These are phyloP conservation scores for Candida dubliniensis DNA, from an alignment of 1,139 yeast species.

Conservation along the genomic window DNA sequence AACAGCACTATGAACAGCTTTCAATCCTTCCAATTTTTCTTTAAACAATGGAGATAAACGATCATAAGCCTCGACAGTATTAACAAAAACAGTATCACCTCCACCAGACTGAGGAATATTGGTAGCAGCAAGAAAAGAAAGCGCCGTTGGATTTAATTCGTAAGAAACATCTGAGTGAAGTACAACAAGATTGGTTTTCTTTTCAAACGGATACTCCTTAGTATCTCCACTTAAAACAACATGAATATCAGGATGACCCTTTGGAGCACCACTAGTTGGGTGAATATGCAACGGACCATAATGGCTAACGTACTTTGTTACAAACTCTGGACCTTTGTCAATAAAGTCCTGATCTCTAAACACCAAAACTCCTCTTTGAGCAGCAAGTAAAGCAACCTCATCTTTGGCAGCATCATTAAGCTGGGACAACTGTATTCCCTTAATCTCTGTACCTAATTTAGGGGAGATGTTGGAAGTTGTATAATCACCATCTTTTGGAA, in stretches of 20 bases:
- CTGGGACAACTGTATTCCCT: slow-evolving; percentile 58
- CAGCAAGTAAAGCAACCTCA: slow-evolving; percentile 64
- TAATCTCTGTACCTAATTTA: slow-evolving; percentile 63
- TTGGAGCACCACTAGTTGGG: slow-evolving; percentile 72
- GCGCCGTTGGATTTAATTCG: slow-evolving; percentile 69
- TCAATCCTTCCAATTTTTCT: slow-evolving; percentile 53
- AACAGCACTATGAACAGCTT: slow-evolving; percentile 65
- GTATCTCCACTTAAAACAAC: slow-evolving; percentile 53
- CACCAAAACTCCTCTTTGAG: slow-evolving; percentile 67
- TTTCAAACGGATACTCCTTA: slow-evolving; percentile 33
- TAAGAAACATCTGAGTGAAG: slow-evolving; percentile 76
- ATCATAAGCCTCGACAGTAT: slow-evolving; percentile 65
- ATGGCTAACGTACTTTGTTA: slow-evolving; percentile 56
- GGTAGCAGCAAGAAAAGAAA: slow-evolving; percentile 59
- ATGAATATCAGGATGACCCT: slow-evolving; percentile 58
- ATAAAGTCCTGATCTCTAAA: slow-evolving; percentile 68
- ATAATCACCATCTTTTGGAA: slow-evolving; percentile 35
- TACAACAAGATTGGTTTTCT: slow-evolving; percentile 32
- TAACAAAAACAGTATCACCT: slow-evolving; percentile 73
- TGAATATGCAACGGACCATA: slow-evolving; percentile 73
- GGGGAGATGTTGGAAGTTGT: slow-evolving; percentile 52
- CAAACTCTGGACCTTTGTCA: slow-evolving; percentile 53
- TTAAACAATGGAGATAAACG: slow-evolving; percentile 63
- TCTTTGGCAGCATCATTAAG: slow-evolving; percentile 54
- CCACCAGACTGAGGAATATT: slow-evolving; percentile 70